A percentile compares a stretch with the other conserved stretches of the same genome.
phyloP scores from a whole-genome alignment of 2,329 filamentous ascomycete species.

The Sordariomycetes sp. region DNA sequence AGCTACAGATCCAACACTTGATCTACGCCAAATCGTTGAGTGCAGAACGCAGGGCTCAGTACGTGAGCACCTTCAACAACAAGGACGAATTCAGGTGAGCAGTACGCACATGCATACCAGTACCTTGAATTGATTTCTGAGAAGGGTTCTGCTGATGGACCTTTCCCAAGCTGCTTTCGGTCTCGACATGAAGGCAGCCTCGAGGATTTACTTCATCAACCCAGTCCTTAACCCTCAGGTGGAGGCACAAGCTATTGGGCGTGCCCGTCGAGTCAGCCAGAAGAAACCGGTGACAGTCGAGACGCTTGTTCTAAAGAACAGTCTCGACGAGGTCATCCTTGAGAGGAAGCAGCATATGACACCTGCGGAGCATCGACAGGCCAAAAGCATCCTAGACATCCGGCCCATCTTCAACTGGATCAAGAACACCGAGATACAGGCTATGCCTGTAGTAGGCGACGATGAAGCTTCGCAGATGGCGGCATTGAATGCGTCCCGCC shows the following conservation, averaged over 20 bases:
- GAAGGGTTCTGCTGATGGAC: conserved; percentile 80
- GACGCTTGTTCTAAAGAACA: conserved; percentile 70
- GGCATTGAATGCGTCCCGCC: conserved; percentile 31
- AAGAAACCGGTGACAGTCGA: conserved; percentile 71
- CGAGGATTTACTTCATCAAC: conserved; percentile 80
- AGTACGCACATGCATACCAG: background rate
- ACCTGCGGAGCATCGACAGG: conserved; percentile 47
- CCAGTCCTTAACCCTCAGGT: conserved; percentile 79
- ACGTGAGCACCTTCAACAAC: conserved; percentile 70
- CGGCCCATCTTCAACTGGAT: conserved; percentile 51
- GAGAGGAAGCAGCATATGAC: conserved; percentile 68
- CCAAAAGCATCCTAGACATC: conserved; percentile 50
- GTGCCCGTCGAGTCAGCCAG: conserved; percentile 82
- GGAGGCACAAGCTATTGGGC: conserved; percentile 85
- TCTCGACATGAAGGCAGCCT: conserved; percentile 74
- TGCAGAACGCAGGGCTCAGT: conserved; percentile 56
- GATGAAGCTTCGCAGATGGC: conserved; percentile 39
- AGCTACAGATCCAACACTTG: conserved; percentile 50
- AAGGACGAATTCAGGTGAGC: conserved; percentile 48
- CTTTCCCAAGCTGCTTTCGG: conserved; percentile 84
- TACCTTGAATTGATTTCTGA: too few relatives aligned
- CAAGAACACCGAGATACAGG: conserved; percentile 36
- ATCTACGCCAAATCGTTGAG: conserved; percentile 59
- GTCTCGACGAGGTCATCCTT: conserved; percentile 79
- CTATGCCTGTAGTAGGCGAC: conserved; percentile 14